Percentiles rank a stretch among this genome's conserved stretches.
These are phyloP conservation scores for Spiraea crenata DNA, from an alignment of 331 rosid genomes.

Conservation along the genomic window DNA sequence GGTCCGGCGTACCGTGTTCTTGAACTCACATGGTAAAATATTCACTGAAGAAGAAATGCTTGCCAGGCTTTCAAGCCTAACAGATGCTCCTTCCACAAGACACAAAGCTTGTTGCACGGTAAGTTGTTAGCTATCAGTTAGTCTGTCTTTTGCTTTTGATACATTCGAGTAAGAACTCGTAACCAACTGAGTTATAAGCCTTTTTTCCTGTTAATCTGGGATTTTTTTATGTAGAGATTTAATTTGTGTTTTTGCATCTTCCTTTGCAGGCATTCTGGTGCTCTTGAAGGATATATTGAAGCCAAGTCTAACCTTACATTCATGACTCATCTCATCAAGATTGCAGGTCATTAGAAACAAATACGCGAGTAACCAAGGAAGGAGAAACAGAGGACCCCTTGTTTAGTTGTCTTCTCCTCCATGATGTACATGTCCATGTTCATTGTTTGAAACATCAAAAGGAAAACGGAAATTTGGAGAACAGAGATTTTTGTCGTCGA, in stretches of 20 bases:
- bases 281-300: slow-evolving; percentile 13
- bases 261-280: slow-evolving; percentile 31
- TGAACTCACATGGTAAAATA: slow-evolving; percentile 57
- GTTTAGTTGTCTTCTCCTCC: neutral
- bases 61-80: slow-evolving; percentile 36
- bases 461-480: neutral
- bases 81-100: slow-evolving; percentile 23
- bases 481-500: neutral
- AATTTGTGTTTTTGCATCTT: neutral
- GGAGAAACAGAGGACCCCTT: neutral
- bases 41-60: slow-evolving; percentile 53
- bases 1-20: slow-evolving; percentile 50
- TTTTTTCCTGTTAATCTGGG: neutral
- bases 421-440: neutral
- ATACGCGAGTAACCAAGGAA: neutral
- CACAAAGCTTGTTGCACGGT: slow-evolving; percentile 38
- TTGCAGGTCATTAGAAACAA: neutral
- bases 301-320: neutral
- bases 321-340: neutral
- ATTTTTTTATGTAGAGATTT: neutral
- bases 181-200: too few species aligned
- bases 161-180: neutral
- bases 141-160: neutral
- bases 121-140: slow-evolving; percentile 11
- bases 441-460: neutral